Base-by-base conservation (phyloP, 139 green algal genomes). In the Chlorella sp. region DNA sequence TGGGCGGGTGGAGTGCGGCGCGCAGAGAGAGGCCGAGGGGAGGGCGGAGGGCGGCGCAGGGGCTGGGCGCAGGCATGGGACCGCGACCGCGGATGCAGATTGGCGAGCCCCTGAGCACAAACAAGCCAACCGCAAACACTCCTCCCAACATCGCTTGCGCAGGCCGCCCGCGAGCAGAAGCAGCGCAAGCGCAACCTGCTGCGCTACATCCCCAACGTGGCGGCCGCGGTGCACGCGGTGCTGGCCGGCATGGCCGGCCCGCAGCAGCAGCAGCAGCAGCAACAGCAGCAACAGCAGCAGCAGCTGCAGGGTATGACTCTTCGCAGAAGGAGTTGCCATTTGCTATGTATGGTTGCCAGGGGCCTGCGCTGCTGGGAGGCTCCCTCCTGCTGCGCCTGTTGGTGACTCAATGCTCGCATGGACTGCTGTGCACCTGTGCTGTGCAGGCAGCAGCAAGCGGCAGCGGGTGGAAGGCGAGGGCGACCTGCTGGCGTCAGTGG, bases 151-250 rank as follows among this genome's bases (percentile, higher is more conserved):
- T n/a, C n/a, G n/a, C n/a, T n/a, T n/a, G n/a, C n/a, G n/a, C n/a
- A n/a, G n/a, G 94, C 94, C 11, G 89, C 87, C 1, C 70, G 84
- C 14, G 93, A 98, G 84, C 89, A 97, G 81, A 81, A 89, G 78
- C 84, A 91, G 79, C 83, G 95, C 53, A 97, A 96, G 81, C 88
- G 88, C 53, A 97, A 95, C 76, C 81, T 99, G 12, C 87, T 83
- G 31, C 96, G 94, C 77, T 98, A 98, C 83, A 95, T 99, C 48
- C 95, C 95, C 38, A 89, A 98, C 67, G 93, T 90, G 5, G 83
- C 86, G 19, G 60, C 73, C 0, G 86, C 86, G 40, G 59, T 90
- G 33, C 84, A 81, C 51, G 77, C 63, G 8, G 81, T 95, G 43
- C 76, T 95, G 35, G 38, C 76, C 33, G 72, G 58, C 19, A 84